These are phyloP conservation scores for Aspergillus ochraceus DNA, from an alignment of 2,329 filamentous ascomycete genomes.

Conservation along the genomic window DNA sequence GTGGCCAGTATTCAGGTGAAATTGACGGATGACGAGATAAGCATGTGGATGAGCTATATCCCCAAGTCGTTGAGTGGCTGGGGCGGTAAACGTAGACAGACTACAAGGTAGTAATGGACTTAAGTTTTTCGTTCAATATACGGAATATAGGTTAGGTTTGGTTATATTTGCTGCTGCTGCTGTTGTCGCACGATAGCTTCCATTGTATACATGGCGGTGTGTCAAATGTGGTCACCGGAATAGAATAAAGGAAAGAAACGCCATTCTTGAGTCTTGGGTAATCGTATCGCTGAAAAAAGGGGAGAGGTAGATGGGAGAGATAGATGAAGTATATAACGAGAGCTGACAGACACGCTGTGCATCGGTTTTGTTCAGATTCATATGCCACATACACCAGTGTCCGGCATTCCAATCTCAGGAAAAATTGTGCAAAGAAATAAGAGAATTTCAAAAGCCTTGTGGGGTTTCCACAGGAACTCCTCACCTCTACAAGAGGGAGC, in stretches of 20 bases:
- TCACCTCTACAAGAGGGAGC: conserved; percentile 13
- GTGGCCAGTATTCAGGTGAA: conserved; percentile 48
- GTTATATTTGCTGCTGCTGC: background rate
- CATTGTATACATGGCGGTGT: background rate
- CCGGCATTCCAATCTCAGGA: background rate
- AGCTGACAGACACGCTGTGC: background rate
- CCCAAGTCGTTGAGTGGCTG: conserved; percentile 44
- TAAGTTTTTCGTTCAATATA: background rate
- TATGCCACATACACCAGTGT: background rate
- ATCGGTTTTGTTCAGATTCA: background rate
- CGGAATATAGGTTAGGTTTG: background rate
- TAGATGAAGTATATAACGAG: background rate
- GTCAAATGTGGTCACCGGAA: background rate
- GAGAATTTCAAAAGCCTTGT: background rate
- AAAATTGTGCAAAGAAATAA: background rate
- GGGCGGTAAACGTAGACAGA: conserved; percentile 21
- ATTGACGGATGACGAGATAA: conserved; percentile 59
- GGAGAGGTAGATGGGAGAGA: background rate
- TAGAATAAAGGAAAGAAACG: background rate
- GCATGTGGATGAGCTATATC: conserved; percentile 63
- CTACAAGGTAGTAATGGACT: background rate
- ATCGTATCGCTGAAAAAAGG: background rate
- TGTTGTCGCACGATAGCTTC: background rate
- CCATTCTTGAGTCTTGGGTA: background rate
- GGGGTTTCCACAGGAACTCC: background rate